Evolutionary conservation across 2,329 filamentous ascomycete genomes (phyloP).

Genomic region (Byssochlamys sp.): DNA sequence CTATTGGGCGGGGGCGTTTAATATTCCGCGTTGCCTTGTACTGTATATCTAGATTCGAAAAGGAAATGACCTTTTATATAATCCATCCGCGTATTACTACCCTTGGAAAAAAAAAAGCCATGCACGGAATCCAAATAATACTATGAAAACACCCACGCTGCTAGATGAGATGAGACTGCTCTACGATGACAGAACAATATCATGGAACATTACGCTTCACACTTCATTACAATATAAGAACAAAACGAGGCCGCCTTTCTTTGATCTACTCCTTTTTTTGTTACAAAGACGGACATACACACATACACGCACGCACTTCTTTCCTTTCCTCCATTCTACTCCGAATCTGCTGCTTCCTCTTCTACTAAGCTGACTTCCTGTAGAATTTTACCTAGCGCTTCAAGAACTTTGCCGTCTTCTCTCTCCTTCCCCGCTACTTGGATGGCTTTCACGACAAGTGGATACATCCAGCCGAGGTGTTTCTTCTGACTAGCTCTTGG

Average conservation of each 20-base stretch:
- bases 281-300: background rate
- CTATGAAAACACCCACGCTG: no score
- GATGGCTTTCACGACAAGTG: conserved; percentile 45
- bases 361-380: conserved; percentile 43
- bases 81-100: background rate
- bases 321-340: conserved; percentile 6
- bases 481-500: conserved; percentile 45
- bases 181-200: no score
- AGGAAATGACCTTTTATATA: background rate
- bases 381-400: conserved; percentile 50
- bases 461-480: conserved; percentile 73
- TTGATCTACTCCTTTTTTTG: no score
- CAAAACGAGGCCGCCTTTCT: no score
- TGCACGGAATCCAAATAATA: no score
- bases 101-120: no score
- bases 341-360: conserved; percentile 6
- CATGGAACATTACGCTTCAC: no score
- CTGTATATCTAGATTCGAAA: background rate
- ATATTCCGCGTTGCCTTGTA: background rate
- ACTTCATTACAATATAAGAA: no score
- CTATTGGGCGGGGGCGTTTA: background rate
- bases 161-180: no score
- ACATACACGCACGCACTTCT: background rate
- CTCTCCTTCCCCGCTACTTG: conserved; percentile 32
- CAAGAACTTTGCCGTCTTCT: conserved; percentile 29